Base-by-base conservation (phyloP, 257 asterid species). In the Solanum ahanhuiri region DNA sequence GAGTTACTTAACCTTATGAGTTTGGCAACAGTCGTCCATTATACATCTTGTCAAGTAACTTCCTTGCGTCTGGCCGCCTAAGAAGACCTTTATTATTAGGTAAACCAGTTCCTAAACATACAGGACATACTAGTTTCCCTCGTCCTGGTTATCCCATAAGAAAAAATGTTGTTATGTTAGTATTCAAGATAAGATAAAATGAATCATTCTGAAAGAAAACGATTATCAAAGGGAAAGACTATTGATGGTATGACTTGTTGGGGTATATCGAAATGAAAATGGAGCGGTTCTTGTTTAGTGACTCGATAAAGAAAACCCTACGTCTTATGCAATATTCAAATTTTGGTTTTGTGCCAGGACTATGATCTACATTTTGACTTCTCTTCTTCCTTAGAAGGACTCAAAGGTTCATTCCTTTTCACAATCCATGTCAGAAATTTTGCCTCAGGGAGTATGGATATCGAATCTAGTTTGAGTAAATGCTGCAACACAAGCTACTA, bases 61-160 rank as follows among this genome's bases (percentile, higher is more conserved):
- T 82, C 20, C 77, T 79, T 75, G 98, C 99, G 12, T 92, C 99
- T 28, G 98, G 99, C 91, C 99, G 90, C 89, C 99, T 89, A 67
- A 96, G 98, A 85, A 96, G 98, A 33, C 98, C 99, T 92, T 95
- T 96, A 92, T 93, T 96, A 90, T 96, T 96, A 18, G 98, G 96
- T 81, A 96, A 37, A 89, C 99, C 98, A 31, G 99, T 95, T 66
- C 99, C 99, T 85, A 96, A 85, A 87, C 99, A 96, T 11, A 96
- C 98, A 0, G 98, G 99, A 82, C 99, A 96, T 3, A 94, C 99
- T 82, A 95, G 90, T 82, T 94, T 96, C 87, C 99, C 99, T 88
- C 99, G 90, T 43, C 99, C 98, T 96, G 93, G 90, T 2, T 9
- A 81, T 23, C 12, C 67, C 2, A 9, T 48, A 51, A 81, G 84